Evolutionary conservation across 2,329 filamentous ascomycete species (phyloP).

Genomic region (Ceratocystiopsis brevicomis): DNA sequence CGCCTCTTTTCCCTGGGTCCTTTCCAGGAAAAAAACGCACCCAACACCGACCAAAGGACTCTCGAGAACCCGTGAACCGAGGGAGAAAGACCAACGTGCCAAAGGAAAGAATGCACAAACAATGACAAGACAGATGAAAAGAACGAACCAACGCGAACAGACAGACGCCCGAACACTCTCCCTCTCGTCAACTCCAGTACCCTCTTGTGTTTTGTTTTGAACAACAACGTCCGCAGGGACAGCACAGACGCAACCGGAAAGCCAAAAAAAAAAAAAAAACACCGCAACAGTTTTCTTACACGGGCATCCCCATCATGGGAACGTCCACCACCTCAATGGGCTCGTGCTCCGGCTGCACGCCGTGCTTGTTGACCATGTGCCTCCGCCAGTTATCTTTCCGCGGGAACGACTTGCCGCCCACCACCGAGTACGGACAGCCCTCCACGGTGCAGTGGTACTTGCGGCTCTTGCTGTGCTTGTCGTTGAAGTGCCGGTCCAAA

Average conservation of each 20-base stretch:
- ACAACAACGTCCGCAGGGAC: no score
- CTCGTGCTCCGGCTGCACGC: constrained; percentile 19
- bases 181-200: no score
- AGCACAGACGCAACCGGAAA: no score
- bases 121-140: neutral
- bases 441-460: constrained; percentile 38
- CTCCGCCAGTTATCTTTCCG: constrained; percentile 44
- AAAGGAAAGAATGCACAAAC: neutral
- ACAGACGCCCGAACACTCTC: no score
- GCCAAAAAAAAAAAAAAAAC: neutral
- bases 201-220: no score
- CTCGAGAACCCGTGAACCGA: no score
- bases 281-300: no score
- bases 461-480: constrained; percentile 39
- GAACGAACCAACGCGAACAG: neutral
- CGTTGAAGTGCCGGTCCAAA: constrained; percentile 42
- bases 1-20: neutral
- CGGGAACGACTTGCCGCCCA: constrained; percentile 38
- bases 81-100: no score
- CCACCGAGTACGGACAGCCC: constrained; percentile 35
- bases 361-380: constrained; percentile 42
- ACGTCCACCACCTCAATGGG: constrained; percentile 26
- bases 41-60: no score
- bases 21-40: no score
- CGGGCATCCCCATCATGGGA: constrained; percentile 12